phyloP scores from a whole-genome alignment of 495 filamentous ascomycete species.

The Aspergillus conjunctus region DNA sequence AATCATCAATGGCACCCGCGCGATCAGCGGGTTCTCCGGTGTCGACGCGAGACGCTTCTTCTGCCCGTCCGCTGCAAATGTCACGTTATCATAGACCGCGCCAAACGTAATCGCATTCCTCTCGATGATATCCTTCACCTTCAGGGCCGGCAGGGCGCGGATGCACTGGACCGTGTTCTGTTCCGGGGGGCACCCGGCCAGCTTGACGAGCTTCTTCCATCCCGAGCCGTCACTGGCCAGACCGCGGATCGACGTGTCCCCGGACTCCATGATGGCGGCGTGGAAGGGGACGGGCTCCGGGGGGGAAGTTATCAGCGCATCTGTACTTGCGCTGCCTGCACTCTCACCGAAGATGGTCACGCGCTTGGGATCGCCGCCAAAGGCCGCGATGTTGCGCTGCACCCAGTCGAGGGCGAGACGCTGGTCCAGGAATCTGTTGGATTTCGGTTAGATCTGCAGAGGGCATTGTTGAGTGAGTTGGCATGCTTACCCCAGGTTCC shows the following conservation, averaged over 20 bases:
- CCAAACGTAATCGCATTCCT: conserved; percentile 13
- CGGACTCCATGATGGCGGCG: conserved; percentile 33
- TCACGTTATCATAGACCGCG: conserved; percentile 8
- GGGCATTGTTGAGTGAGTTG: not conserved
- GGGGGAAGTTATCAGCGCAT: conserved; percentile 19
- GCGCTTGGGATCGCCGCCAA: conserved; percentile 37
- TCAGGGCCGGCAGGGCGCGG: conserved; percentile 5
- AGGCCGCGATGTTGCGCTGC: conserved; percentile 33
- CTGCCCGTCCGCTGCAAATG: not conserved
- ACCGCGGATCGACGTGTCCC: conserved; percentile 8
- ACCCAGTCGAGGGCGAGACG: conserved; percentile 41
- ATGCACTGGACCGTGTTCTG: conserved; percentile 1
- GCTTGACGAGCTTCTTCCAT: conserved; percentile 21
- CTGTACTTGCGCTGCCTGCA: conserved; percentile 27
- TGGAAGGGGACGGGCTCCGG: conserved; percentile 25
- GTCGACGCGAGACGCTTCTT: not conserved
- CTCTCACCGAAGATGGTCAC: conserved; percentile 26
- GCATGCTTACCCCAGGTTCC: conserved; percentile 29
- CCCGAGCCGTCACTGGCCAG: not conserved
- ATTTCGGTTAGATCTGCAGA: not conserved
- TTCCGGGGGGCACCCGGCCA: conserved; percentile 13
- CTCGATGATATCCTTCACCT: conserved; percentile 15
- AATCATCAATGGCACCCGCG: conserved; percentile 3
- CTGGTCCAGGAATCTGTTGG: conserved; percentile 29
- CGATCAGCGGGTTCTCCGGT: not conserved